Evolutionary conservation across 495 filamentous ascomycete genomes (phyloP).

Genomic region (Penicillium canariense): DNA sequence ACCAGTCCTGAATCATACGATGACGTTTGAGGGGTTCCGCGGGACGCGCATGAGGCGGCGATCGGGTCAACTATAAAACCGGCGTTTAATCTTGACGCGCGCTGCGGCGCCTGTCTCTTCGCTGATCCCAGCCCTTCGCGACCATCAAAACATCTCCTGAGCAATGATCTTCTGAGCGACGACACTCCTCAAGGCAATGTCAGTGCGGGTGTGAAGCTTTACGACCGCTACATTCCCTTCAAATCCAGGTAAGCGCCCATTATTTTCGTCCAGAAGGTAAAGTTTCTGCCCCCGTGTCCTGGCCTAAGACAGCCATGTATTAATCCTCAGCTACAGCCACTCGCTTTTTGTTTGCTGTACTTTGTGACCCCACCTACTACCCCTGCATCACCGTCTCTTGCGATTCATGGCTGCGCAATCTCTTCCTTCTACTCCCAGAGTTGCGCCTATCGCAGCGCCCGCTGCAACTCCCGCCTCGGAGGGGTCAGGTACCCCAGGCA

Average conservation of each 20-base stretch:
- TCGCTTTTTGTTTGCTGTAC: background rate
- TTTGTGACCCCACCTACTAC: background rate
- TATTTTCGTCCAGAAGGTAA: conserved; percentile 6
- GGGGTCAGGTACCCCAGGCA: conserved; percentile 64
- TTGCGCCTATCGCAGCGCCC: conserved; percentile 32
- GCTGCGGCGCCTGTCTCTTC: conserved; percentile 14
- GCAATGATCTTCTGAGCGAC: conserved; percentile 12
- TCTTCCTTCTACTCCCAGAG: conserved; percentile 62
- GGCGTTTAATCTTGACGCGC: conserved; percentile 16
- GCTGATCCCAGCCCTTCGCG: conserved; percentile 16
- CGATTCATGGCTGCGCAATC: conserved; percentile 38
- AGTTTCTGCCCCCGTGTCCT: conserved; percentile 3
- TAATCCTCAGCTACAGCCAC: background rate
- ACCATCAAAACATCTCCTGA: conserved; percentile 22
- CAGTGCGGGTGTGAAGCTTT: conserved; percentile 5
- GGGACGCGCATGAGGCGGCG: conserved; percentile 10
- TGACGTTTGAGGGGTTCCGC: conserved; percentile 26
- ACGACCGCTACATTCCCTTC: background rate
- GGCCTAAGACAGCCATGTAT: background rate
- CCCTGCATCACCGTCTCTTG: background rate
- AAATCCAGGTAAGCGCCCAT: conserved; percentile 18
- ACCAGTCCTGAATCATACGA: conserved; percentile 11
- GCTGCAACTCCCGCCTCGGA: conserved; percentile 42
- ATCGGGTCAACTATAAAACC: conserved; percentile 24
- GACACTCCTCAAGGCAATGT: conserved; percentile 3